These are phyloP conservation scores for Dictyostelium brefeldianum DNA, from an alignment of 78 protist genomes.

Conservation along the genomic window DNA sequence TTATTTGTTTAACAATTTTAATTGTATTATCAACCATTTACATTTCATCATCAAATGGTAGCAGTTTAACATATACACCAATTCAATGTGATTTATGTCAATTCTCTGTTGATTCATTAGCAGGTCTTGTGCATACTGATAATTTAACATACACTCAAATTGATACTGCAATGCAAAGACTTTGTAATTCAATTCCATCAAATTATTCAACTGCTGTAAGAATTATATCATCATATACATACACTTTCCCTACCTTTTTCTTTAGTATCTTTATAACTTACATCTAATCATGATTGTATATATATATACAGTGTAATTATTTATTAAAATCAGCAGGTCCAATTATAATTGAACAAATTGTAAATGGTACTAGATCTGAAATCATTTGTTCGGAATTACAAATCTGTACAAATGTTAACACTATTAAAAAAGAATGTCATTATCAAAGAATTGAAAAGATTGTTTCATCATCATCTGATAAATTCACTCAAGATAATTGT, in stretches of 20 bases:
- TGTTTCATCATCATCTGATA: too few relatives aligned
- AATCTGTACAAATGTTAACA: background rate
- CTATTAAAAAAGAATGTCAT: background rate
- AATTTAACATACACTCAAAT: constrained; percentile 18
- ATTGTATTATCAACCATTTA: background rate
- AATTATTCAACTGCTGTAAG: background rate
- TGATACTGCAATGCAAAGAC: constrained; percentile 16
- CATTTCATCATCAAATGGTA: background rate
- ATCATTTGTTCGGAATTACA: background rate
- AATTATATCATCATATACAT: too few relatives aligned
- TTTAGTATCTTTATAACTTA: too few relatives aligned
- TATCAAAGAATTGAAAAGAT: too few relatives aligned
- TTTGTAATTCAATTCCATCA: constrained; percentile 37
- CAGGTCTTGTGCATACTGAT: background rate
- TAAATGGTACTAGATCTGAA: constrained; percentile 16
- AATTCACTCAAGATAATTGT: too few relatives aligned
- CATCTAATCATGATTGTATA: too few relatives aligned
- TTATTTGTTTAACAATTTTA: background rate
- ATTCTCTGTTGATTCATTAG: constrained; percentile 7
- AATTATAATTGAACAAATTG: constrained; percentile 21
- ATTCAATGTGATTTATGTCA: constrained; percentile 51
- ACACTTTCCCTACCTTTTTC: too few relatives aligned
- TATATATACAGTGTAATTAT: background rate
- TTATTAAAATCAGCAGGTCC: background rate
- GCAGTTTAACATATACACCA: background rate